phyloP scores from a whole-genome alignment of 2,329 filamentous ascomycete genomes.

The Exophiala sideris region DNA sequence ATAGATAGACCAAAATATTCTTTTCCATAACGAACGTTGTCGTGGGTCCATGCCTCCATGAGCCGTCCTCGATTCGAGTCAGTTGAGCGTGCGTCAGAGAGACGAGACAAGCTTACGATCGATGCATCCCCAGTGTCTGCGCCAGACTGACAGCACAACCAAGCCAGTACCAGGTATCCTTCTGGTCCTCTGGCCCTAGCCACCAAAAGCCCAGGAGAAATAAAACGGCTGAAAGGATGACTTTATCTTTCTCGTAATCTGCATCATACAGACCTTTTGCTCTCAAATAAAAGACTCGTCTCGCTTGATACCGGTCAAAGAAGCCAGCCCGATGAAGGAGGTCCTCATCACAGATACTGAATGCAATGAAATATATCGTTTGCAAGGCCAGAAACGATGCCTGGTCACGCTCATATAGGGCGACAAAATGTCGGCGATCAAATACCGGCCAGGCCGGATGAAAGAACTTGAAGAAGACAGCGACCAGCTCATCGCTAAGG shows the following conservation, averaged over 20 bases:
- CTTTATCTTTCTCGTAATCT: conserved; percentile 29
- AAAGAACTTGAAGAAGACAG: conserved; percentile 26
- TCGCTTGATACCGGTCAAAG: conserved; percentile 25
- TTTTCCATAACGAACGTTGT: conserved; percentile 25
- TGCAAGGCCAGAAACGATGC: conserved; percentile 28
- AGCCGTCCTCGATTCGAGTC: conserved; percentile 16
- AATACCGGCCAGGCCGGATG: conserved; percentile 27
- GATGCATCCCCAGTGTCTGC: conserved; percentile 30
- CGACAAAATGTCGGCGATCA: conserved; percentile 24
- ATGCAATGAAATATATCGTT: conserved; percentile 26
- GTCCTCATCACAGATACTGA: conserved; percentile 25
- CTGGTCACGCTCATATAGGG: conserved; percentile 12
- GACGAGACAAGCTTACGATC: conserved; percentile 20
- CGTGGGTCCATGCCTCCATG: conserved; percentile 12
- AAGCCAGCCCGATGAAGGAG: conserved; percentile 27
- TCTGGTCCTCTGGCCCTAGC: conserved; percentile 29
- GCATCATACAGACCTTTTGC: conserved; percentile 32
- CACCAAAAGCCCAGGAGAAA: conserved; percentile 28
- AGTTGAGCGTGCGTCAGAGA: background rate
- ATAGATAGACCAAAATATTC: conserved; percentile 28
- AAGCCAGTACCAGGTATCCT: conserved; percentile 32
- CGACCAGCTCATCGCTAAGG: conserved; percentile 23
- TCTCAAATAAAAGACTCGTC: conserved; percentile 28
- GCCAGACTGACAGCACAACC: conserved; percentile 29
- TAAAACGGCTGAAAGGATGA: conserved; percentile 26